phyloP scores from a whole-genome alignment of 1,284 basidiomycete species.

The Pseudomicrostroma phylloplanum region DNA sequence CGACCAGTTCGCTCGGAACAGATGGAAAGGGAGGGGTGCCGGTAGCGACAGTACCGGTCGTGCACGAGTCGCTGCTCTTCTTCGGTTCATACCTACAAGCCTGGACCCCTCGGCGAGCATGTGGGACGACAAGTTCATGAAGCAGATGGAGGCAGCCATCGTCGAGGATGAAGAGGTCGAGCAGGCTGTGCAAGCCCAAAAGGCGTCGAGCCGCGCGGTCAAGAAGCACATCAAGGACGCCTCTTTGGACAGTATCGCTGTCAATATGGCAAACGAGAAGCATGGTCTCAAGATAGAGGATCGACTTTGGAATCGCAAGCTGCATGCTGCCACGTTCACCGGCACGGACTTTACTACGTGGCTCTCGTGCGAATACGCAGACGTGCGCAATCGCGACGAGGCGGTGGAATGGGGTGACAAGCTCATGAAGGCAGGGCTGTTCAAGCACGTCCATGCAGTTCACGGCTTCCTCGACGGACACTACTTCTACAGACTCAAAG shows the following conservation, averaged over 20 bases:
- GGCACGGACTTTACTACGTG: conserved; percentile 47
- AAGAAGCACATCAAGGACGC: conserved; percentile 1
- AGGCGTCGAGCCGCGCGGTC: background rate
- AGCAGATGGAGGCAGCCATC: conserved; percentile 23
- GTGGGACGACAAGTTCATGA: conserved; percentile 44
- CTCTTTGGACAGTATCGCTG: background rate
- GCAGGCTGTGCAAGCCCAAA: conserved; percentile 3
- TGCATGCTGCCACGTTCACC: conserved; percentile 43
- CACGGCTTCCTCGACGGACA: conserved; percentile 49
- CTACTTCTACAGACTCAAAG: conserved; percentile 30
- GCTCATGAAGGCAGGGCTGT: conserved; percentile 36
- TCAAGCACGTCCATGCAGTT: conserved; percentile 40
- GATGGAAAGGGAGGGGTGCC: conserved; percentile 17
- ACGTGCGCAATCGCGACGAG: conserved; percentile 41
- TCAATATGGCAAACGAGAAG: conserved; percentile 26
- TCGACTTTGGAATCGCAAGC: conserved; percentile 44
- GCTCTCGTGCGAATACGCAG: conserved; percentile 39
- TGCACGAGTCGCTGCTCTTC: conserved; percentile 11
- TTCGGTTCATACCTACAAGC: conserved; percentile 46
- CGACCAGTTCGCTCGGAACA: conserved; percentile 62
- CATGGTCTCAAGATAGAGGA: conserved; percentile 42
- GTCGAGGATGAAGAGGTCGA: conserved; percentile 20
- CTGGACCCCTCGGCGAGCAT: conserved; percentile 45
- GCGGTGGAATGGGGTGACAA: conserved; percentile 36
- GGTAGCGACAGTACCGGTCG: conserved; percentile 7